A percentile compares a stretch with the other conserved stretches of the same genome.
Conservation (phyloP, 2,329 filamentous ascomycete species). For the Aspergillus sp. region DNA sequence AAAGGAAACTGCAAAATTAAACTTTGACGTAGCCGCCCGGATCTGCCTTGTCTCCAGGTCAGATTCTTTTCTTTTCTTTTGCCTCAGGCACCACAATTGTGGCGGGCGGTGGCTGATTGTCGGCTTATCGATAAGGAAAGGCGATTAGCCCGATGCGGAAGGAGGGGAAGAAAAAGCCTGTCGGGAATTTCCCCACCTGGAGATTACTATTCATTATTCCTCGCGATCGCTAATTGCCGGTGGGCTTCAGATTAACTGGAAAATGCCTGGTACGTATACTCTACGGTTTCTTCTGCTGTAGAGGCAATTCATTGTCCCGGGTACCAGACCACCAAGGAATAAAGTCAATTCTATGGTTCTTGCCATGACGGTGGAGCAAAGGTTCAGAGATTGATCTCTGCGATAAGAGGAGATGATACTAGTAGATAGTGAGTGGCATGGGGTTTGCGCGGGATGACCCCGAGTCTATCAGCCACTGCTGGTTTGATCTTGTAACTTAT, state of each 20-base stretch:
- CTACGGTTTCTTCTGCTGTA: too few species aligned
- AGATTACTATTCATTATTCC: not conserved
- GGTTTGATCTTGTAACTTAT: too few species aligned
- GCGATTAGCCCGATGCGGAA: constrained; percentile 14
- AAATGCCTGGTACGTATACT: not conserved
- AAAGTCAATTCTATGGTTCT: not conserved
- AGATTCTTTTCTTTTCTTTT: not conserved
- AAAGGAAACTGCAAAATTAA: not conserved
- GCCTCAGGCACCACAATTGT: constrained; percentile 11
- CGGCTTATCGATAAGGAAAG: constrained; percentile 32
- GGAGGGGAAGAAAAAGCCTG: not conserved
- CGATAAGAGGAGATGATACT: not conserved
- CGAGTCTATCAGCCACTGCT: too few species aligned
- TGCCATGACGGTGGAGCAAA: not conserved
- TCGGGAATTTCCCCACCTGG: not conserved
- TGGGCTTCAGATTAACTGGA: not conserved
- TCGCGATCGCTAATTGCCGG: not conserved
- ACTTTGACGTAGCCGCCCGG: not conserved
- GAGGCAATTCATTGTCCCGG: too few species aligned
- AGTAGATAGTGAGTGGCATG: too few species aligned
- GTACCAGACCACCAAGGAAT: not conserved
- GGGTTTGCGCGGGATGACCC: too few species aligned
- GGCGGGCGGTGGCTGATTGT: not conserved
- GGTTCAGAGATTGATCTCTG: not conserved
- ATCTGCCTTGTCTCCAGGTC: not conserved